phyloP scores from a whole-genome alignment of 768 basidiomycete species.

The Sarcodon aspratus region DNA sequence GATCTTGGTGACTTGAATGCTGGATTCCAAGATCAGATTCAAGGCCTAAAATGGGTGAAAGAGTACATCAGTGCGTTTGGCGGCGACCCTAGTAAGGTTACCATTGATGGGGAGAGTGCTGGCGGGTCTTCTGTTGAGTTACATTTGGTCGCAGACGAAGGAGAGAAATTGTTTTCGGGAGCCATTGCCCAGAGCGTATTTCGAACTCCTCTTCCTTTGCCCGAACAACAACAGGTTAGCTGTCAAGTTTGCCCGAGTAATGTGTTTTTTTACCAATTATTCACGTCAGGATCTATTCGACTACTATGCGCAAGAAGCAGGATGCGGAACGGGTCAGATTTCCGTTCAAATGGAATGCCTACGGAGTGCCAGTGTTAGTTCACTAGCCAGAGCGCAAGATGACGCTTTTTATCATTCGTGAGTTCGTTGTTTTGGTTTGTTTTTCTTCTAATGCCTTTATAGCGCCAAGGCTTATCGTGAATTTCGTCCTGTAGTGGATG shows the following conservation, averaged over 20 bases:
- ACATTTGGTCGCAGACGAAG: conserved; percentile 35
- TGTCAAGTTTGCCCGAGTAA: too few species aligned
- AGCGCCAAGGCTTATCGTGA: conserved; percentile 31
- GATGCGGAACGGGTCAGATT: conserved; percentile 20
- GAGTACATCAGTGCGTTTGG: conserved; percentile 26
- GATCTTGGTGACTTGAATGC: conserved; percentile 37
- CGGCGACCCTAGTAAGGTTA: conserved; percentile 26
- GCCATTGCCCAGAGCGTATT: conserved; percentile 57
- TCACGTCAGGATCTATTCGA: conserved; percentile 33
- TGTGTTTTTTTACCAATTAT: too few species aligned
- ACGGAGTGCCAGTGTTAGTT: conserved; percentile 5
- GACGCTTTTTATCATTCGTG: conserved; percentile 30
- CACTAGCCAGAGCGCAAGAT: conserved; percentile 45
- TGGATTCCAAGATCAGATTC: conserved; percentile 43
- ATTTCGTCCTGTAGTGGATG: conserved; percentile 48
- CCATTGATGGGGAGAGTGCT: conserved; percentile 51
- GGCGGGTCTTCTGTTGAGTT: conserved; percentile 47
- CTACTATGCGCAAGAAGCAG: conserved; percentile 36
- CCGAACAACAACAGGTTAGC: conserved; percentile 31
- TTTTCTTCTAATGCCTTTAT: neutral
- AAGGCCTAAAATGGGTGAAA: conserved; percentile 28
- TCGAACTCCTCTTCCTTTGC: conserved; percentile 36
- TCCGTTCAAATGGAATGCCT: neutral
- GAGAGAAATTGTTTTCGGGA: conserved; percentile 31
- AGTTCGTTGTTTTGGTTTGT: conserved; percentile 5